These are phyloP conservation scores for Microsporum canis DNA, from an alignment of 2,329 filamentous ascomycete species.

Conservation along the genomic window DNA sequence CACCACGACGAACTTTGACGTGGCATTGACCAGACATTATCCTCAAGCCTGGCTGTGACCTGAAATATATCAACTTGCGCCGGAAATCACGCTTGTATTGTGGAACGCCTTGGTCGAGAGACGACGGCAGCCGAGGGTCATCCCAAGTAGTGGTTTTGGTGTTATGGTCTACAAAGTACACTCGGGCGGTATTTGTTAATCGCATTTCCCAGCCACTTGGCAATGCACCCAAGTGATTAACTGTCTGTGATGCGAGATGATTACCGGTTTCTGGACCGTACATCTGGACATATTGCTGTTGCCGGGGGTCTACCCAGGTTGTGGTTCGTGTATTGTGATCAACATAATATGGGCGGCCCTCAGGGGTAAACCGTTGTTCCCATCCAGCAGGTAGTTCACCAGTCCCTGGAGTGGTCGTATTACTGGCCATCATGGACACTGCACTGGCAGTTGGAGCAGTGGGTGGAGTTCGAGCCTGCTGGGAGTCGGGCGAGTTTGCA, in stretches of 20 bases:
- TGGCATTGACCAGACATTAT: constrained; percentile 95
- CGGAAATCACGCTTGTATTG: constrained; percentile 99
- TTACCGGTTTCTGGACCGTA: constrained; percentile 82
- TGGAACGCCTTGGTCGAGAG: constrained; percentile 92
- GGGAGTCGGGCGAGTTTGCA: constrained; percentile 59
- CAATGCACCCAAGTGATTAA: constrained; percentile 87
- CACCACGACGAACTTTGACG: constrained; percentile 89
- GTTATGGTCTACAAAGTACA: constrained; percentile 99
- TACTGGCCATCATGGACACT: constrained; percentile 85
- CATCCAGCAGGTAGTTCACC: constrained; percentile 91
- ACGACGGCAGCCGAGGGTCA: constrained; percentile 87
- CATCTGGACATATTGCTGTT: constrained; percentile 97
- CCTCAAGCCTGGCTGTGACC: constrained; percentile 89
- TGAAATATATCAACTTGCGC: constrained; percentile 97
- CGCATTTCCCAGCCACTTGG: constrained; percentile 99
- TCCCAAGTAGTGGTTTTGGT: constrained; percentile 99
- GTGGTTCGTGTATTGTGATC: constrained; percentile 97
- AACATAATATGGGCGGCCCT: constrained; percentile 91
- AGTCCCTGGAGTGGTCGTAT: constrained; percentile 84
- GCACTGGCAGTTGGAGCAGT: constrained; percentile 39
- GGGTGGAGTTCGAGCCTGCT: constrained; percentile 26
- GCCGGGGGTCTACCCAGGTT: constrained; percentile 93
- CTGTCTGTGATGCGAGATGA: constrained; percentile 63
- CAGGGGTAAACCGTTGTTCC: constrained; percentile 92
- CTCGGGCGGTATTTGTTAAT: constrained; percentile 89